Evolutionary conservation across 2,329 filamentous ascomycete genomes (phyloP).

Genomic region (Alternaria incomplexa): DNA sequence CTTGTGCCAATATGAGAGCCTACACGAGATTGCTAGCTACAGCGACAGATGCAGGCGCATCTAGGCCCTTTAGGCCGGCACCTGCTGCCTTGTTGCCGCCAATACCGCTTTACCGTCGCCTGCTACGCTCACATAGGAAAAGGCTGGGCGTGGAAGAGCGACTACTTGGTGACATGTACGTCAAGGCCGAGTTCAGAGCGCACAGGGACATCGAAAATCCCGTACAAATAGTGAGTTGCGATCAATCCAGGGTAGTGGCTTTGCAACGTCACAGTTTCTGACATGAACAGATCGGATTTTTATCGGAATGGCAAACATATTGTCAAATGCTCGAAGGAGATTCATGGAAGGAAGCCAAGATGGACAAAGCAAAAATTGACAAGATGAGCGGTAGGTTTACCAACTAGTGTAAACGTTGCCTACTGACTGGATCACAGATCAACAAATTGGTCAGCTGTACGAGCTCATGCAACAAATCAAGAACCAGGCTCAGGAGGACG

Average conservation of each 20-base stretch:
- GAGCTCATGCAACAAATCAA: constrained; percentile 88
- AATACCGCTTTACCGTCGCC: constrained; percentile 84
- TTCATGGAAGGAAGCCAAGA: constrained; percentile 79
- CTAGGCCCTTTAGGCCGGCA: constrained; percentile 46
- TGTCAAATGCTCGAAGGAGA: constrained; percentile 91
- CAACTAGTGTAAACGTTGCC: background rate
- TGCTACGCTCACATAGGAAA: constrained; percentile 85
- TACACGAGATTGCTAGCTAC: constrained; percentile 40
- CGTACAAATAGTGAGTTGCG: constrained; percentile 78
- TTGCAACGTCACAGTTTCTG: background rate
- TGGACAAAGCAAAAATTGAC: constrained; percentile 82
- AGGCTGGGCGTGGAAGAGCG: constrained; percentile 76
- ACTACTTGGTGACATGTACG: constrained; percentile 86
- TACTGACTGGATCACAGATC: constrained; percentile 62
- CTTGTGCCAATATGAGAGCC: constrained; percentile 35
- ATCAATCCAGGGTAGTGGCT: background rate
- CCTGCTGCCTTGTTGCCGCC: constrained; percentile 80
- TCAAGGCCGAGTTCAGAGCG: constrained; percentile 89
- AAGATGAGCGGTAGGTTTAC: constrained; percentile 85
- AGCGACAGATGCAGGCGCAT: constrained; percentile 44
- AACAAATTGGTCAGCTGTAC: constrained; percentile 92
- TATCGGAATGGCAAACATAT: constrained; percentile 96
- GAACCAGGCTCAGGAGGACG: constrained; percentile 57
- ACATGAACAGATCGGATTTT: constrained; percentile 79
- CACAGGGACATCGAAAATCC: constrained; percentile 88